Conservation (phyloP, 2,329 filamentous ascomycete genomes). For the Ilyonectria sp. region DNA sequence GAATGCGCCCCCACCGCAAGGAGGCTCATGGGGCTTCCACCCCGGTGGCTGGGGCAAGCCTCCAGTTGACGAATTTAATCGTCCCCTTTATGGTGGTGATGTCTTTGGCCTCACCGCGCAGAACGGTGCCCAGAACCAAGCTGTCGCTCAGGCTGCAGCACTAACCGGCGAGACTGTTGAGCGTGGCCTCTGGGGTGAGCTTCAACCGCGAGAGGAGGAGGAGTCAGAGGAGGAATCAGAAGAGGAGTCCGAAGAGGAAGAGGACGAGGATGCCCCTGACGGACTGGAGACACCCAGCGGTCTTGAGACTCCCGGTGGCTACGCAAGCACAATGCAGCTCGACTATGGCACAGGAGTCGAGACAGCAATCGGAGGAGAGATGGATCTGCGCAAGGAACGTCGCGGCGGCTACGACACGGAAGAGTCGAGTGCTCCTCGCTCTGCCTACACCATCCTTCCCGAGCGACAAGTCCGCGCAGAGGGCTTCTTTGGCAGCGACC, state of each 20-base stretch:
- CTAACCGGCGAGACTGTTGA: constrained; percentile 83
- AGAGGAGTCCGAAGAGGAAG: constrained; percentile 78
- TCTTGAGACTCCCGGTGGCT: constrained; percentile 84
- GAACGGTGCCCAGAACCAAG: constrained; percentile 56
- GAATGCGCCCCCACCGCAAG: constrained; percentile 91
- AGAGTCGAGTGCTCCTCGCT: constrained; percentile 80
- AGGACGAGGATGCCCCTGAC: constrained; percentile 72
- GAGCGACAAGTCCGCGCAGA: constrained; percentile 88
- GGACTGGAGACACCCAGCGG: constrained; percentile 83
- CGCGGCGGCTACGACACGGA: constrained; percentile 92
- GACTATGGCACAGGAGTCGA: constrained; percentile 80
- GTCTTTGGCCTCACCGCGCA: constrained; percentile 83
- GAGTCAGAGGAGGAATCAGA: constrained; percentile 82
- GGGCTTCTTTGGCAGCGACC: constrained; percentile 97
- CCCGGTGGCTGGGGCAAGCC: constrained; percentile 97
- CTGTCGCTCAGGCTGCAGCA: constrained; percentile 53
- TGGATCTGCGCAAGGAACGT: constrained; percentile 88
- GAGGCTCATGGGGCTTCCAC: constrained; percentile 94
- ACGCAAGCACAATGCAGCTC: constrained; percentile 84
- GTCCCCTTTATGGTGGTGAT: constrained; percentile 93
- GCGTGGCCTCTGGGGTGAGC: constrained; percentile 90
- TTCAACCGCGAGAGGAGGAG: constrained; percentile 85
- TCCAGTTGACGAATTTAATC: constrained; percentile 92
- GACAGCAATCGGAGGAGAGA: constrained; percentile 86
- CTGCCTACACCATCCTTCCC: constrained; percentile 90